phyloP scores from a whole-genome alignment of 306 rosid genomes.

The Morella rubra region DNA sequence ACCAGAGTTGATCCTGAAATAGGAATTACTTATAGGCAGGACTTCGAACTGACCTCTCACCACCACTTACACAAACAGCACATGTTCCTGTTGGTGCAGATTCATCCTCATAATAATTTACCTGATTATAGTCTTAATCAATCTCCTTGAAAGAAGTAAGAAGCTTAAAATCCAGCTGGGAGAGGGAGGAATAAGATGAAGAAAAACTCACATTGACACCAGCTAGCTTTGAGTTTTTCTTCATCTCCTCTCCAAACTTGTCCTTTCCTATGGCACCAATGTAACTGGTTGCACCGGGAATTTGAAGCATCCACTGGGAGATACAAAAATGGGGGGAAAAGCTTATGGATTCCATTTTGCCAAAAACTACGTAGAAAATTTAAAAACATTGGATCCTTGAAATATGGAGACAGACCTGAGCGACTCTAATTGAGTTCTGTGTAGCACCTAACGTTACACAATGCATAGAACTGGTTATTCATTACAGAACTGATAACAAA shows the following conservation, averaged over 20 bases:
- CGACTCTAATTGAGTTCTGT: constrained; percentile 87
- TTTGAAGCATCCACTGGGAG: constrained; percentile 85
- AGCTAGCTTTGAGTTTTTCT: constrained; percentile 56
- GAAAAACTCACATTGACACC: constrained; percentile 75
- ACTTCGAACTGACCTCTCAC: constrained; percentile 65
- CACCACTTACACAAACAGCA: constrained; percentile 92
- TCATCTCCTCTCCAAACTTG: constrained; percentile 90
- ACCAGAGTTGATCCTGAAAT: neutral
- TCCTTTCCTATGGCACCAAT: constrained; percentile 96
- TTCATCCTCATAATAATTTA: constrained; percentile 81
- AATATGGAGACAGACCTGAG: constrained; percentile 58
- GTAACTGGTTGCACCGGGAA: constrained; percentile 81
- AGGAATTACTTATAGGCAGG: neutral
- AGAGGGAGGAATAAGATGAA: constrained; percentile 18
- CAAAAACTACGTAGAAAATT: neutral
- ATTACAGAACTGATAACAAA: neutral
- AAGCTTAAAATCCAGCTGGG: neutral
- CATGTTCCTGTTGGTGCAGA: constrained; percentile 91
- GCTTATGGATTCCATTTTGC: neutral
- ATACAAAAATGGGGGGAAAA: constrained; percentile 11
- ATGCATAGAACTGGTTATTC: neutral
- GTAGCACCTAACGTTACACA: constrained; percentile 67
- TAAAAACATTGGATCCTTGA: neutral
- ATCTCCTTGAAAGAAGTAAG: neutral
- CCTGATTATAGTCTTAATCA: constrained; percentile 44